Evolutionary conservation across 768 basidiomycete genomes (phyloP), one percentile per base, ranked within the genome.

Genomic region (Rhizopogon salebrosus): DNA sequence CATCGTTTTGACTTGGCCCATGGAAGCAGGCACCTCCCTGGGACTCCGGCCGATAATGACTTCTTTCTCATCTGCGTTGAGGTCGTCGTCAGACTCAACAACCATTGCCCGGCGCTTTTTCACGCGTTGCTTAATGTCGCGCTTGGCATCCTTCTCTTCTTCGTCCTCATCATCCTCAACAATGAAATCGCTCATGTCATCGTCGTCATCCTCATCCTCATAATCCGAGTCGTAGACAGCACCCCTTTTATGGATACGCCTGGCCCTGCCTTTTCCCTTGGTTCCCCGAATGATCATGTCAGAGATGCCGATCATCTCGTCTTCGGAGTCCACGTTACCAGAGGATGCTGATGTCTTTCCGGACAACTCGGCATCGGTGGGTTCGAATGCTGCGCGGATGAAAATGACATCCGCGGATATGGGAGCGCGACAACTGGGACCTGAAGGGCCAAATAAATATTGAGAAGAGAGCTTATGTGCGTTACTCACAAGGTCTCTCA

Each of bases 391-490:
- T 1, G 62, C 62, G 7, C 80, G 78, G 4, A 68, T 57, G 68
- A 86, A 91, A 1, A 87, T 43, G 50, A 70, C 75, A 11, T 75
- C 67, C 9, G 62, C 61, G 29, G 65, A 72, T 39, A 89, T 73
- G 1, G 76, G 63, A 1, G 66, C 58, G 34, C 87, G 82, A 60
- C 88, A 91, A 40, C 76, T 64, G n/a, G 85, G 85, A 58, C 84
- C 83, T 75, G 60, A 5, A 51, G n/a, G 24, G 14, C 22, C 38
- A 48, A 31, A 38, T 50, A 20, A 51, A 40, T 6, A 41, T n/a
- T 18, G 41, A 7, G 9, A 18, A 7, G 29, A 23, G 18, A 49
- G 36, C 2, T 23, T n/a, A 37, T 16, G 13, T 42, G 8, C 6
- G 10, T 26, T 22, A 65, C 78, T 56, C 64, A 81, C 84, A 84